These are phyloP conservation scores for Candida tallmaniae DNA, from an alignment of 805 yeast species.

Conservation along the genomic window DNA sequence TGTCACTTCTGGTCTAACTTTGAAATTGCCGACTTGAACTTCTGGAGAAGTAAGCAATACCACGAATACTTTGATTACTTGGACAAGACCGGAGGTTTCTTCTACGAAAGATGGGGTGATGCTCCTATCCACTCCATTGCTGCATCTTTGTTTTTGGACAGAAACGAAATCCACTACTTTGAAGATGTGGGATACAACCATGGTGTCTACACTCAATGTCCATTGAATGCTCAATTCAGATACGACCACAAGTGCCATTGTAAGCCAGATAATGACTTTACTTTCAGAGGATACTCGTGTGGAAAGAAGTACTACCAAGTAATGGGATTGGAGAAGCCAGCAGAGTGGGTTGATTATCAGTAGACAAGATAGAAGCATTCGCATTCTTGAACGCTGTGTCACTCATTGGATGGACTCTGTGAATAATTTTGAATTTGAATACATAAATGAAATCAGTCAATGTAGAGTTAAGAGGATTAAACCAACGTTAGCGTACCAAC, in stretches of 20 bases:
- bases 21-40: conserved; percentile 68
- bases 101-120: conserved; percentile 89
- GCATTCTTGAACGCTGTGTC: too few species aligned
- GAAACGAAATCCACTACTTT: conserved; percentile 62
- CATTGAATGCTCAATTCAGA: conserved; percentile 31
- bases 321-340: conserved; percentile 26
- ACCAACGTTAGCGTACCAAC: too few species aligned
- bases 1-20: conserved; percentile 85
- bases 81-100: conserved; percentile 71
- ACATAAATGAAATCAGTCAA: too few species aligned
- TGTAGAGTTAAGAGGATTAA: too few species aligned
- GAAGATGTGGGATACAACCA: conserved; percentile 76
- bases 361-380: neutral
- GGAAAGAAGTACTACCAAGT: conserved; percentile 28
- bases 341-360: conserved; percentile 23
- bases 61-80: conserved; percentile 55
- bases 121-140: conserved; percentile 85
- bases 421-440: too few species aligned
- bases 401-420: too few species aligned
- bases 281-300: conserved; percentile 19
- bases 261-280: conserved; percentile 33
- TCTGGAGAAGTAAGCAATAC: conserved; percentile 59
- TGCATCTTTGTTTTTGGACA: conserved; percentile 57
- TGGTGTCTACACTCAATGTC: conserved; percentile 62
- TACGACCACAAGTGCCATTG: conserved; percentile 31